Evolutionary conservation across 2,329 filamentous ascomycete species (phyloP).

Genomic region (Ceratocystis smalleyi): DNA sequence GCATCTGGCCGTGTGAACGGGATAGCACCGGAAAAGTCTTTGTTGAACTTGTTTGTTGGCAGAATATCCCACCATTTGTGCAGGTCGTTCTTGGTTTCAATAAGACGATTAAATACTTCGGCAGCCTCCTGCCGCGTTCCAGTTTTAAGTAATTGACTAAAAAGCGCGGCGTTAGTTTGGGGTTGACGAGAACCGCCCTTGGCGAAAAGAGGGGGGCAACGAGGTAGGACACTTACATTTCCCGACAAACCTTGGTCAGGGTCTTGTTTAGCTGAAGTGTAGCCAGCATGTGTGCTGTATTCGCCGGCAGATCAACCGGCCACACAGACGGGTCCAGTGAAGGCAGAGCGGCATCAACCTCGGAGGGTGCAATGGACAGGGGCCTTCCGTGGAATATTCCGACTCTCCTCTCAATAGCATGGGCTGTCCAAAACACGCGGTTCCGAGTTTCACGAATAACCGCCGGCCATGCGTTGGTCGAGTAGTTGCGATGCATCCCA

Average conservation of each 20-base stretch:
- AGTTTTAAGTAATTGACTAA: slow-evolving; percentile 25
- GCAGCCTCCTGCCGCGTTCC: slow-evolving; percentile 23
- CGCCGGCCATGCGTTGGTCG: slow-evolving; percentile 32
- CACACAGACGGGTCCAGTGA: slow-evolving; percentile 31
- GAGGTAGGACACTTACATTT: slow-evolving; percentile 23
- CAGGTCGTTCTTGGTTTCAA: slow-evolving; percentile 26
- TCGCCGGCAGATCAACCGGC: slow-evolving; percentile 27
- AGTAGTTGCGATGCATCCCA: slow-evolving; percentile 41
- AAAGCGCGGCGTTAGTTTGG: not conserved
- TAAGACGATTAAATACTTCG: slow-evolving; percentile 24
- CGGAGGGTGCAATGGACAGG: slow-evolving; percentile 35
- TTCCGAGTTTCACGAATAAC: slow-evolving; percentile 37
- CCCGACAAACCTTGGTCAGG: slow-evolving; percentile 26
- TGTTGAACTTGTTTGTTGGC: slow-evolving; percentile 22
- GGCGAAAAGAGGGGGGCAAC: no score
- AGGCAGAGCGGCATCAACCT: slow-evolving; percentile 39
- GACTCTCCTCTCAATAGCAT: slow-evolving; percentile 40
- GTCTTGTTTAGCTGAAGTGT: slow-evolving; percentile 26
- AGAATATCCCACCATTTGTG: slow-evolving; percentile 28
- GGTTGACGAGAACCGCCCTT: not conserved
- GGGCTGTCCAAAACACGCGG: slow-evolving; percentile 42
- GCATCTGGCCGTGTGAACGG: slow-evolving; percentile 32
- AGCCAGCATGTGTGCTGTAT: slow-evolving; percentile 33
- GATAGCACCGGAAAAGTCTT: slow-evolving; percentile 22
- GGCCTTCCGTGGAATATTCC: slow-evolving; percentile 42